Percentiles rank a stretch among this genome's conserved stretches.
Evolutionary conservation across 805 yeast species (phyloP).

Genomic region (Saccharomycopsis sp.): DNA sequence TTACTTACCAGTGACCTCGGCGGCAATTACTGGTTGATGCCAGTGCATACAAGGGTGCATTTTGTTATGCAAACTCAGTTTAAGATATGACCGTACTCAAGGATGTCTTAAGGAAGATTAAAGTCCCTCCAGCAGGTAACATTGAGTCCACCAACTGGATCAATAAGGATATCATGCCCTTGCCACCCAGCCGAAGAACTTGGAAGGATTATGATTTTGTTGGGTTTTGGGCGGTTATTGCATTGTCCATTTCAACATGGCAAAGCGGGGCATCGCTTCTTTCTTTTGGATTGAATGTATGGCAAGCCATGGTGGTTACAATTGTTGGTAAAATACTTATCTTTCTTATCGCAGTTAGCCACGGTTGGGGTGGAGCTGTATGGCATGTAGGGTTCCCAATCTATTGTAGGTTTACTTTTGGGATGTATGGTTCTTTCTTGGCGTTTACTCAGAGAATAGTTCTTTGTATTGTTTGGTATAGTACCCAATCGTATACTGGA

Average conservation of each 20-base stretch:
- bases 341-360: slow-evolving; percentile 35
- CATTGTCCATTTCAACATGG: slow-evolving; percentile 36
- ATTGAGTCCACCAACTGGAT: background rate
- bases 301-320: slow-evolving; percentile 39
- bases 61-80: background rate
- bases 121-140: background rate
- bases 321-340: slow-evolving; percentile 37
- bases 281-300: slow-evolving; percentile 37
- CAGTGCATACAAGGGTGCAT: background rate
- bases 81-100: background rate
- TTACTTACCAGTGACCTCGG: too few species aligned
- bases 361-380: slow-evolving; percentile 42
- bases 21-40: too few species aligned
- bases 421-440: slow-evolving; percentile 38
- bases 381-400: slow-evolving; percentile 47
- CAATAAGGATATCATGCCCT: slow-evolving; percentile 35
- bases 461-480: slow-evolving; percentile 41
- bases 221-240: slow-evolving; percentile 38
- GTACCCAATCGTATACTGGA: slow-evolving; percentile 41
- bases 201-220: slow-evolving; percentile 41
- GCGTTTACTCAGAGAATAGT: slow-evolving; percentile 40
- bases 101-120: background rate
- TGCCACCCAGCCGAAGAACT: slow-evolving; percentile 38
- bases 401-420: slow-evolving; percentile 38
- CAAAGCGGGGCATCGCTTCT: slow-evolving; percentile 37